phyloP scores from a whole-genome alignment of 805 yeast species.

The Yarrowia sp. region DNA sequence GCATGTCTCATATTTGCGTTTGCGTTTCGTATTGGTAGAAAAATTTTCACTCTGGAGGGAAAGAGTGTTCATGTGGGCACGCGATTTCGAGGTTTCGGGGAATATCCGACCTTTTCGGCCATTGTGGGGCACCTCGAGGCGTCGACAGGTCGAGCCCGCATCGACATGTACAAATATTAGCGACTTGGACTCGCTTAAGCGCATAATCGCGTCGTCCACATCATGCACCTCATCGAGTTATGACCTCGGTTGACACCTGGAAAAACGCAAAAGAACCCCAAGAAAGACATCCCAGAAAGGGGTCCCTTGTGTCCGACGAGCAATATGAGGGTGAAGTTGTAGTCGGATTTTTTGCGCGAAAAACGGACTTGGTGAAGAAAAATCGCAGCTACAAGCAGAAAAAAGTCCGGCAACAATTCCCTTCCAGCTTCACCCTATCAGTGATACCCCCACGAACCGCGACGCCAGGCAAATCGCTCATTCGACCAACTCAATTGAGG shows the following conservation, averaged over 20 bases:
- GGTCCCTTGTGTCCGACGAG: conserved; percentile 28
- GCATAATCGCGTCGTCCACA: conserved; percentile 36
- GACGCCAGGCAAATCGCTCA: conserved; percentile 27
- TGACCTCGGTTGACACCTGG: conserved; percentile 38
- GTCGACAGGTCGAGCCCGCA: too few relatives aligned
- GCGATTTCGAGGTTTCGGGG: conserved; percentile 22
- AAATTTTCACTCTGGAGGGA: conserved; percentile 29
- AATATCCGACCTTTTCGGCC: neutral
- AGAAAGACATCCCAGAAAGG: conserved; percentile 15
- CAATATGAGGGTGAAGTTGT: neutral
- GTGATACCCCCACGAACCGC: neutral
- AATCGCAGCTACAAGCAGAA: neutral
- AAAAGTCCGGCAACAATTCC: neutral
- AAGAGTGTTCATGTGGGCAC: conserved; percentile 33
- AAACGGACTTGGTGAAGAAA: neutral
- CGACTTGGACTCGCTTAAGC: conserved; percentile 26
- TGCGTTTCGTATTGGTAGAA: conserved; percentile 38
- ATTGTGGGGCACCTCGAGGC: neutral
- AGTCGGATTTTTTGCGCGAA: too few relatives aligned
- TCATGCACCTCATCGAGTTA: conserved; percentile 38
- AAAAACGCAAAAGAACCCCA: conserved; percentile 7
- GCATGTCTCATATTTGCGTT: conserved; percentile 39
- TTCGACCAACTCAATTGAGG: conserved; percentile 36
- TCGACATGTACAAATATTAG: conserved; percentile 3
- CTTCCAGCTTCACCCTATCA: neutral